These are phyloP conservation scores for Chrysosporium queenslandicum DNA, from an alignment of 2,329 filamentous ascomycete species.

Conservation along the genomic window DNA sequence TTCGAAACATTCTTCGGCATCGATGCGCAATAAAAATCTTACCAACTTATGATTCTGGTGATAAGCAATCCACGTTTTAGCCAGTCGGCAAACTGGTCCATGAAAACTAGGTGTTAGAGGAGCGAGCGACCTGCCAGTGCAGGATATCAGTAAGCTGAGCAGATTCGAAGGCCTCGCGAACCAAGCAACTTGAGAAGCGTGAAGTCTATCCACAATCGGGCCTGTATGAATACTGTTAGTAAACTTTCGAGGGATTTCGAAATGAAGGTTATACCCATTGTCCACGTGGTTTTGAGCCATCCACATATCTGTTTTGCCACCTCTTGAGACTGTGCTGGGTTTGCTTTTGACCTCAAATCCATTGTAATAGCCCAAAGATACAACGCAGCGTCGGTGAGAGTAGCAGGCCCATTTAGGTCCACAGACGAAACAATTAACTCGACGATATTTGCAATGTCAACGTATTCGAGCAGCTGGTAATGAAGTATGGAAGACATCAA, in stretches of 20 bases:
- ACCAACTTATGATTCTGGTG: slow-evolving; percentile 35
- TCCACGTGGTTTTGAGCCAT: slow-evolving; percentile 78
- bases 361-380: slow-evolving; percentile 62
- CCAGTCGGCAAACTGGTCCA: slow-evolving; percentile 25
- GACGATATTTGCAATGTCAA: slow-evolving; percentile 57
- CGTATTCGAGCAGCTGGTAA: slow-evolving; percentile 55
- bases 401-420: slow-evolving; percentile 69
- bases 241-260: background rate
- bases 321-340: slow-evolving; percentile 57
- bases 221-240: slow-evolving; percentile 35
- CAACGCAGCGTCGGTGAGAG: slow-evolving; percentile 69
- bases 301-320: slow-evolving; percentile 62
- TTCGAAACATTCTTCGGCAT: slow-evolving; percentile 14
- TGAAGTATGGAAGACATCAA: slow-evolving; percentile 60
- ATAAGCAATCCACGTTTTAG: slow-evolving; percentile 35
- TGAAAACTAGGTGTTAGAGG: slow-evolving; percentile 18
- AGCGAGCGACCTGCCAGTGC: slow-evolving; percentile 47
- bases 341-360: slow-evolving; percentile 54
- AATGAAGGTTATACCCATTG: slow-evolving; percentile 49
- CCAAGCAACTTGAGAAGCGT: slow-evolving; percentile 53
- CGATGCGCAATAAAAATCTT: slow-evolving; percentile 42
- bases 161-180: slow-evolving; percentile 58
- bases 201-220: slow-evolving; percentile 50
- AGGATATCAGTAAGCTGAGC: slow-evolving; percentile 57
- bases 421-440: slow-evolving; percentile 64